Evolutionary conservation across 2,329 filamentous ascomycete species (phyloP).

Genomic region (Stromatinia cepivora): DNA sequence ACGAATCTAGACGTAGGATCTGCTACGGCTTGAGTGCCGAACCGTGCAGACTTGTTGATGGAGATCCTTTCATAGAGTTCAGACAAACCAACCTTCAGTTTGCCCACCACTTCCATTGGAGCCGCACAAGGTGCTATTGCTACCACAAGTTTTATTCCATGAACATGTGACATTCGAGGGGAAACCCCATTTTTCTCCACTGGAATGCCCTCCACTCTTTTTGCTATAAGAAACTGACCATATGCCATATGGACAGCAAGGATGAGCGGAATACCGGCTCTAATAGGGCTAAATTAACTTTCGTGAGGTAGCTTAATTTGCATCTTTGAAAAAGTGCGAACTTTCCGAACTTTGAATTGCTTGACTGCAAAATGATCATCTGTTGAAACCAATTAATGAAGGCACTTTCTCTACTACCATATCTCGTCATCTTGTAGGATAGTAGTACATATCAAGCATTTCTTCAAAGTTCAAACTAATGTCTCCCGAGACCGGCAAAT

Average conservation of each 20-base stretch:
- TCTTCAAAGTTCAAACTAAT: background rate
- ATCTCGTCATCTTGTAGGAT: background rate
- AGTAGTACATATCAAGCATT: background rate
- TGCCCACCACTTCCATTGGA: background rate
- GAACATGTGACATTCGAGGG: background rate
- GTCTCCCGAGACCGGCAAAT: constrained; percentile 6
- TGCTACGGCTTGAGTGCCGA: background rate
- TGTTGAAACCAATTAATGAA: background rate
- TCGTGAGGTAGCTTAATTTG: background rate
- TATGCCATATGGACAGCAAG: background rate
- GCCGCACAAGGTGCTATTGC: background rate
- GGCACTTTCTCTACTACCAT: background rate
- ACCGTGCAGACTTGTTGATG: background rate
- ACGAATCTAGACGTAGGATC: background rate
- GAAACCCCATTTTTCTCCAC: background rate
- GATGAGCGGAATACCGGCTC: background rate
- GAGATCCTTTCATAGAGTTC: background rate
- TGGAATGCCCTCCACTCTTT: background rate
- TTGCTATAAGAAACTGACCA: background rate
- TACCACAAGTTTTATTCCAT: too few species aligned
- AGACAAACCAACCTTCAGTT: background rate
- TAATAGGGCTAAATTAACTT: background rate
- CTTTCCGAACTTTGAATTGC: background rate
- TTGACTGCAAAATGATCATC: background rate
- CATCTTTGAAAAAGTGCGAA: background rate